These are phyloP conservation scores for Candida qinlingensis DNA, from an alignment of 805 yeast species.

Conservation along the genomic window DNA sequence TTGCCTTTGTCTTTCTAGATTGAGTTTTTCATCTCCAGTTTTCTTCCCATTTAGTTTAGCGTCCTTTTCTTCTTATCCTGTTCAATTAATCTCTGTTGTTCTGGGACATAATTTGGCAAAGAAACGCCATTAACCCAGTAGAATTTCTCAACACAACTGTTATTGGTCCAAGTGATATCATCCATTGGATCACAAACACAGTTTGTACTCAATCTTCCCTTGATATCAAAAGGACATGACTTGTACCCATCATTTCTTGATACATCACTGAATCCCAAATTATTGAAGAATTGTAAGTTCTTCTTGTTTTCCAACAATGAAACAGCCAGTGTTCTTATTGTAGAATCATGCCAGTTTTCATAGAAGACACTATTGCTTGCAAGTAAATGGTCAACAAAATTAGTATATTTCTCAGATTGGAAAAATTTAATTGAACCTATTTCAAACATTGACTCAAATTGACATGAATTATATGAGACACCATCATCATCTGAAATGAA, in stretches of 20 bases:
- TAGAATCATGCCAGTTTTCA: conserved; percentile 92
- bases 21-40: background rate
- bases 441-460: conserved; percentile 86
- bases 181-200: conserved; percentile 74
- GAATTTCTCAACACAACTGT: conserved; percentile 59
- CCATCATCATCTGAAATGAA: conserved; percentile 72
- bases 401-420: conserved; percentile 62
- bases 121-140: conserved; percentile 29
- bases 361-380: conserved; percentile 77
- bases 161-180: conserved; percentile 61
- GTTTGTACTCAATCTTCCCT: conserved; percentile 47
- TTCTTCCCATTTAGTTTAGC: conserved; percentile 8
- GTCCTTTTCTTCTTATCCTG: conserved; percentile 8
- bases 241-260: conserved; percentile 22
- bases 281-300: conserved; percentile 69
- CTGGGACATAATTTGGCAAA: conserved; percentile 12
- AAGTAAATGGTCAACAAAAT: conserved; percentile 65
- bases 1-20: background rate
- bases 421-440: conserved; percentile 71
- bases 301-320: conserved; percentile 60
- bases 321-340: conserved; percentile 80
- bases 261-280: conserved; percentile 67
- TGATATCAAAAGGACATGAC: conserved; percentile 64
- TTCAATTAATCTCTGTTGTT: background rate
- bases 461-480: conserved; percentile 73